phyloP scores from a whole-genome alignment of 441 rosid species.

The Croton setiger region DNA sequence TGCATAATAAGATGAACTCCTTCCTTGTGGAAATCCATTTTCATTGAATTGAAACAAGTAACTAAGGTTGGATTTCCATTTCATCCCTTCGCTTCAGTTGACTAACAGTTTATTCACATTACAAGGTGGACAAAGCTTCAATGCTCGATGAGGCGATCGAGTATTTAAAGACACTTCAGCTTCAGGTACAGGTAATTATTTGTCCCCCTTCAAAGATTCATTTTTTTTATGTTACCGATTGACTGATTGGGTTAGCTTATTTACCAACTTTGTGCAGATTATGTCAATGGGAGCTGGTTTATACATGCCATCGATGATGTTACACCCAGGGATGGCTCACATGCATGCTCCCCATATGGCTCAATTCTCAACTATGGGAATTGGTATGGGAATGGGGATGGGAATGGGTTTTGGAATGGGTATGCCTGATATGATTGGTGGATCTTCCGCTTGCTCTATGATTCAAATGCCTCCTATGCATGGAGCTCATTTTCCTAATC shows the following conservation, averaged over 20 bases:
- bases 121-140: slow-evolving; percentile 82
- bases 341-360: slow-evolving; percentile 62
- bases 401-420: slow-evolving; percentile 68
- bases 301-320: slow-evolving; percentile 76
- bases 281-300: slow-evolving; percentile 92
- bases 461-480: slow-evolving; percentile 47
- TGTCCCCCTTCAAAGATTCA: background rate
- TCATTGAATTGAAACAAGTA: slow-evolving; percentile 1
- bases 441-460: slow-evolving; percentile 45
- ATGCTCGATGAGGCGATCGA: slow-evolving; percentile 86
- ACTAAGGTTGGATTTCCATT: slow-evolving; percentile 9
- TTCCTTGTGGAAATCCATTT: background rate
- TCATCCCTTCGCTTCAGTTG: slow-evolving; percentile 16
- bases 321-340: slow-evolving; percentile 60
- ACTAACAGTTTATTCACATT: slow-evolving; percentile 22
- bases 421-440: slow-evolving; percentile 50
- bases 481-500: slow-evolving; percentile 49
- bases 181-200: slow-evolving; percentile 67
- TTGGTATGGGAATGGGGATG: slow-evolving; percentile 69
- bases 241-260: slow-evolving; percentile 10
- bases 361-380: slow-evolving; percentile 45
- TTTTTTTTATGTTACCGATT: slow-evolving; percentile 5
- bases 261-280: slow-evolving; percentile 39
- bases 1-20: slow-evolving; percentile 6
- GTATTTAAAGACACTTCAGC: slow-evolving; percentile 74